Evolutionary conservation across 1,284 basidiomycete species (phyloP).

Genomic region (Apiotrichum veenhuisii): DNA sequence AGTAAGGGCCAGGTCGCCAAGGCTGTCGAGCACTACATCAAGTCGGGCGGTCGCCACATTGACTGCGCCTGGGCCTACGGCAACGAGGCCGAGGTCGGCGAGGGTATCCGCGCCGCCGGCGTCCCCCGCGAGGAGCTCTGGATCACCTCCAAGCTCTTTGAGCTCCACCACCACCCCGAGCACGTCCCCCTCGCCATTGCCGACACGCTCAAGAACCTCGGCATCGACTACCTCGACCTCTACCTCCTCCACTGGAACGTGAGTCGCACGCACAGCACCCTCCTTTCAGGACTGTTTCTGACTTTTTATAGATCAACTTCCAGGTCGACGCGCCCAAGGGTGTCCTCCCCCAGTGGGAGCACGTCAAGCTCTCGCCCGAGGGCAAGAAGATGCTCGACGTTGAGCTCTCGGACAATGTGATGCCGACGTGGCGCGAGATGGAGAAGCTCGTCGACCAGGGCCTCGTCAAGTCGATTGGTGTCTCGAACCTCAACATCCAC

Average conservation of each 20-base stretch:
- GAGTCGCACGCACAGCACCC: constrained; percentile 19
- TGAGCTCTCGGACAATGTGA: constrained; percentile 66
- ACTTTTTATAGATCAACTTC: constrained; percentile 34
- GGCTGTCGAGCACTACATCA: constrained; percentile 48
- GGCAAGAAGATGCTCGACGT: constrained; percentile 56
- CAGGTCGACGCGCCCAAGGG: constrained; percentile 42
- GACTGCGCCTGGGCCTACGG: constrained; percentile 54
- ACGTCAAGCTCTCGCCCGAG: constrained; percentile 40
- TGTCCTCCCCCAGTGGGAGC: constrained; percentile 29
- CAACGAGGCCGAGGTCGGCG: constrained; percentile 83
- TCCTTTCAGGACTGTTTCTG: too few relatives aligned
- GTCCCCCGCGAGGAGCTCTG: constrained; percentile 64
- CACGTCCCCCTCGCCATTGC: constrained; percentile 64
- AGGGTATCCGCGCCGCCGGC: constrained; percentile 62
- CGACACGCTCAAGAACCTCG: constrained; percentile 65
- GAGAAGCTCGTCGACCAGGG: constrained; percentile 55
- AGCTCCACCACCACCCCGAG: constrained; percentile 57
- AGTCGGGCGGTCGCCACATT: constrained; percentile 64
- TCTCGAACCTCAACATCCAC: constrained; percentile 65
- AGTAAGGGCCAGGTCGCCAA: constrained; percentile 49
- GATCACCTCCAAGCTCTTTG: constrained; percentile 69
- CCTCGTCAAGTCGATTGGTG: constrained; percentile 61
- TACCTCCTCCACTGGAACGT: constrained; percentile 75
- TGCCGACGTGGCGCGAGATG: constrained; percentile 62
- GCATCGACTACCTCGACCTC: constrained; percentile 72